These are phyloP conservation scores for Syzygium malaccense DNA, from an alignment of 441 rosid species.

Conservation along the genomic window DNA sequence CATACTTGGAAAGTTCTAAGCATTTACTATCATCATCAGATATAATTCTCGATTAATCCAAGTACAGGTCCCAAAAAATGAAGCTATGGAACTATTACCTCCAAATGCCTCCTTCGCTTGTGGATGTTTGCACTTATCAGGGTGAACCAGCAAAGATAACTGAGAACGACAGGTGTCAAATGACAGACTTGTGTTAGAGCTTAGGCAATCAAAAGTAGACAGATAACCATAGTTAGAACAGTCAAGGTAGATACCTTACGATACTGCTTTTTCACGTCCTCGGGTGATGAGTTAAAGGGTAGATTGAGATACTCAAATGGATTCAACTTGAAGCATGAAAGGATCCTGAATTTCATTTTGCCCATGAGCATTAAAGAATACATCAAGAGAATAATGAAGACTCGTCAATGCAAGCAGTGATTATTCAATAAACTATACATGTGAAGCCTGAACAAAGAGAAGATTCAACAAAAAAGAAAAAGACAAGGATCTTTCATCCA, in stretches of 20 bases:
- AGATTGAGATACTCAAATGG: slow-evolving; percentile 87
- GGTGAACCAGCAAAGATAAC: slow-evolving; percentile 92
- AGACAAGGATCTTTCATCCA: neutral
- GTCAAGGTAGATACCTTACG: slow-evolving; percentile 55
- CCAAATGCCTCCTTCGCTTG: slow-evolving; percentile 96
- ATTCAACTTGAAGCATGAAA: slow-evolving; percentile 92
- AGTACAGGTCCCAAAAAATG: neutral
- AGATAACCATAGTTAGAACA: neutral
- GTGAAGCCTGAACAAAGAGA: neutral
- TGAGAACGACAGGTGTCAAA: slow-evolving; percentile 17
- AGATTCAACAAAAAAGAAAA: neutral
- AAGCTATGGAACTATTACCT: slow-evolving; percentile 29
- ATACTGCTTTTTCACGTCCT: slow-evolving; percentile 81
- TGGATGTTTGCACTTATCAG: slow-evolving; percentile 98
- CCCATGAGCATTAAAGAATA: neutral
- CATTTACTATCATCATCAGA: neutral
- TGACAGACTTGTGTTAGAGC: neutral
- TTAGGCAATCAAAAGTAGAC: neutral
- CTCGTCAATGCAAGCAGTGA: neutral
- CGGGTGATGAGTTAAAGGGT: slow-evolving; percentile 61
- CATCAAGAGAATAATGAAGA: neutral
- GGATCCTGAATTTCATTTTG: slow-evolving; percentile 50
- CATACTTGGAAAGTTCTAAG: neutral
- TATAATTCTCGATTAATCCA: neutral
- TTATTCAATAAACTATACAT: neutral